A percentile compares a stretch with the other conserved stretches of the same genome.
Conservation (phyloP, 768 basidiomycete species). For the Suillus americanus region DNA sequence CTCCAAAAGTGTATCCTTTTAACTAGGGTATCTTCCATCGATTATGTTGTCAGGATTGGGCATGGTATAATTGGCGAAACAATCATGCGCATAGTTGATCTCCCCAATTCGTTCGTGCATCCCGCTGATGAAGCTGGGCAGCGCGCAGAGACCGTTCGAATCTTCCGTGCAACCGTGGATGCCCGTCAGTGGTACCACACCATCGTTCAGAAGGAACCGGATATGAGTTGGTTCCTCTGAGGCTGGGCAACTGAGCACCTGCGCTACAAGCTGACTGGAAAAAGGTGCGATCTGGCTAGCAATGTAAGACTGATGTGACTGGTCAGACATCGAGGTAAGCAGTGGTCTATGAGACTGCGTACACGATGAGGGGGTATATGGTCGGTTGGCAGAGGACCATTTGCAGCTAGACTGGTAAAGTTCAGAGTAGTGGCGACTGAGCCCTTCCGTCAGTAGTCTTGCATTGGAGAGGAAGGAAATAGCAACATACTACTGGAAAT, state of each 20-base stretch:
- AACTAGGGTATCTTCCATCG: slow-evolving; percentile 33
- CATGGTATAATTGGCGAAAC: slow-evolving; percentile 46
- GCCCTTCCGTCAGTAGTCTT: background rate
- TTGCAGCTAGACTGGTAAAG: slow-evolving; percentile 40
- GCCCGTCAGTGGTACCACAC: slow-evolving; percentile 43
- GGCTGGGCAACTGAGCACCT: slow-evolving; percentile 42
- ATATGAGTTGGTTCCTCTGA: slow-evolving; percentile 31
- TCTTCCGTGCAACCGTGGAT: slow-evolving; percentile 41
- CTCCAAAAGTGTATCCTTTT: too few species aligned
- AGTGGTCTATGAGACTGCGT: background rate
- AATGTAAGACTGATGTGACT: slow-evolving; percentile 33
- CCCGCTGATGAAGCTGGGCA: slow-evolving; percentile 39
- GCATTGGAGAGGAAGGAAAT: background rate
- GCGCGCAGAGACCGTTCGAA: slow-evolving; percentile 41
- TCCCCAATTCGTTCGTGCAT: slow-evolving; percentile 38
- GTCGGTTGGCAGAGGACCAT: slow-evolving; percentile 40
- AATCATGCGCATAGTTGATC: slow-evolving; percentile 43
- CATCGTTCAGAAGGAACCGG: slow-evolving; percentile 51
- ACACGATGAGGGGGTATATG: slow-evolving; percentile 36
- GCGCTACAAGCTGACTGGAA: slow-evolving; percentile 47
- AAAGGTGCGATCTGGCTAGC: slow-evolving; percentile 46
- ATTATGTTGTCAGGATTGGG: slow-evolving; percentile 40
- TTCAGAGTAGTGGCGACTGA: slow-evolving; percentile 45
- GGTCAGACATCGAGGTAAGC: background rate
- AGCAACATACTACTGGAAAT: slow-evolving; percentile 34